Base-by-base conservation (phyloP, 768 basidiomycete genomes). In the Pisolithus microcarpus region DNA sequence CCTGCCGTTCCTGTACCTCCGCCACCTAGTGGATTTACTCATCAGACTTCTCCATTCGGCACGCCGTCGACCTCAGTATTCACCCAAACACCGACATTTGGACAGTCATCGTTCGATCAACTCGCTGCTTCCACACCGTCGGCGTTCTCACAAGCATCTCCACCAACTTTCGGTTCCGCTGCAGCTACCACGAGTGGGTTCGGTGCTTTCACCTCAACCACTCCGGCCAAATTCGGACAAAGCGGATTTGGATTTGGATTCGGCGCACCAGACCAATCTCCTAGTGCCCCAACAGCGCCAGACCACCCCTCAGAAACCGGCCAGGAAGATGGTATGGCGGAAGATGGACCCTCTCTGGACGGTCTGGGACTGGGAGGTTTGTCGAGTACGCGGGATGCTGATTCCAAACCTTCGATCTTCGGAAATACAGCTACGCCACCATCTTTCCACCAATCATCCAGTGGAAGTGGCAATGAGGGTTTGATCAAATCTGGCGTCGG, bases 401-500 rank as follows among this genome's bases (percentile, higher is more conserved):
- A 62, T 36, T 59, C 58, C 19, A 62, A 54, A 39, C 60, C 56
- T 9, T 65, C 67, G 19, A 70, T 70, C 48, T 71, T 71, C 40
- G 70, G 70, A 18, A 61, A 62, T 23, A 0, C 40, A 7, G 44
- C 56, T n/a, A 44, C 42, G 10, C 26, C 26, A 26, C 34, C 57
- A 26, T 53, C 56, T 3, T 19, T 23, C 26, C 55, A 54, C 49
- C 56, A 56, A 23, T 52, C 62, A n/a, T 50, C 55, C 5, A 34
- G 34, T 34, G 5, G 34, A 1, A 5, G 13, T 15, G 11, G 34
- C 7, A 58, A 55, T 4, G 47, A 44, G 36, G 48, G 55, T 42
- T 28, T 65, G 7, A 62, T 70, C 28, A 73, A 67, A 52, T 68
- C 66, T 2, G 66, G 66, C 2, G 57, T 61, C 15, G 72, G 65